Conservation (phyloP, 2,329 filamentous ascomycete species). For the Triangularia verruculosa region DNA sequence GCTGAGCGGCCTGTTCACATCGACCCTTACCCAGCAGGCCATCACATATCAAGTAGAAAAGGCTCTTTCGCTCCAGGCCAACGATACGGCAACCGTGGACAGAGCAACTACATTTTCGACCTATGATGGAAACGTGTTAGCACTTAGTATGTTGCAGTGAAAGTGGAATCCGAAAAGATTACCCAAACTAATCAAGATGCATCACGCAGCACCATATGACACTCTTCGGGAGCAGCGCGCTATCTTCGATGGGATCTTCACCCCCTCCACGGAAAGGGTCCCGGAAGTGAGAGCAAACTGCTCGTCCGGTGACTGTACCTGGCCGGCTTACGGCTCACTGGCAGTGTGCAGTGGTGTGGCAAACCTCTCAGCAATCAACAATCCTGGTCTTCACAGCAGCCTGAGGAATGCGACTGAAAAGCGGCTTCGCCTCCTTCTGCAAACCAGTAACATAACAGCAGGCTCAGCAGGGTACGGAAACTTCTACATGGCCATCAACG, state of each 20-base stretch:
- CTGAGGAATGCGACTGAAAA: slow-evolving; percentile 11
- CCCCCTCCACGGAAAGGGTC: slow-evolving; percentile 8
- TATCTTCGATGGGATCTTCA: slow-evolving; percentile 14
- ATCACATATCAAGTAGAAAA: slow-evolving; percentile 12
- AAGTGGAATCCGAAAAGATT: neutral
- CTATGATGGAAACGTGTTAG: slow-evolving; percentile 13
- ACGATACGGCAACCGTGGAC: slow-evolving; percentile 11
- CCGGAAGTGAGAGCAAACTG: slow-evolving; percentile 14
- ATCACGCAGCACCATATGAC: slow-evolving; percentile 11
- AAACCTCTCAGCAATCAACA: slow-evolving; percentile 20
- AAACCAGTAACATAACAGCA: slow-evolving; percentile 9
- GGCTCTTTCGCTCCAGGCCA: slow-evolving; percentile 4
- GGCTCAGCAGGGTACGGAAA: slow-evolving; percentile 9
- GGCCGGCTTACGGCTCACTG: slow-evolving; percentile 22
- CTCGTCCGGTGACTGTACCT: slow-evolving; percentile 23
- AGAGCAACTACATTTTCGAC: slow-evolving; percentile 17
- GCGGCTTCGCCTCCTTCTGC: slow-evolving; percentile 17
- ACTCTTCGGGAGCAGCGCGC: slow-evolving; percentile 17
- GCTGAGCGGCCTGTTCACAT: slow-evolving; percentile 25
- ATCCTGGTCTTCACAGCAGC: neutral
- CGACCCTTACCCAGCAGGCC: slow-evolving; percentile 26
- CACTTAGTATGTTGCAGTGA: slow-evolving; percentile 2
- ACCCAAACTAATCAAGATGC: neutral
- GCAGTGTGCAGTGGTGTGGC: slow-evolving; percentile 23
- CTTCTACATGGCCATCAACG: slow-evolving; percentile 8